Evolutionary conservation across 2,329 filamentous ascomycete species (phyloP).

Genomic region (Aspergillus sp.): DNA sequence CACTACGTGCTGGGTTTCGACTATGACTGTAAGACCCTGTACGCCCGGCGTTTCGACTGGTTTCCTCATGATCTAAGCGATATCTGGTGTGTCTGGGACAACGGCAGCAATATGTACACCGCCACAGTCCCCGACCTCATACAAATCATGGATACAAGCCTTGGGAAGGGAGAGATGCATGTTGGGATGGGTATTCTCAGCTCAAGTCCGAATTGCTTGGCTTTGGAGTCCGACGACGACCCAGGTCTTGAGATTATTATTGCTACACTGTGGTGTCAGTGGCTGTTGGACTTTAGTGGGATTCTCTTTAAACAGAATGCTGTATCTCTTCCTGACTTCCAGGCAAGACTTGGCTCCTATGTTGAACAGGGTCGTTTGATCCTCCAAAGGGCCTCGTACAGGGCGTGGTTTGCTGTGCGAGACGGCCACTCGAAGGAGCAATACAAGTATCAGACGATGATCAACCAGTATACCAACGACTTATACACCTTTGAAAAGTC

Average conservation of each 20-base stretch:
- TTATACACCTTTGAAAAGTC: constrained; percentile 24
- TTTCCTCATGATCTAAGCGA: constrained; percentile 24
- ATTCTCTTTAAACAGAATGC: constrained; percentile 17
- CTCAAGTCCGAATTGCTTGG: constrained; percentile 20
- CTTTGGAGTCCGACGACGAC: constrained; percentile 19
- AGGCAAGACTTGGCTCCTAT: constrained; percentile 11
- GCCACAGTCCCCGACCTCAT: constrained; percentile 22
- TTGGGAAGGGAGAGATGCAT: constrained; percentile 16
- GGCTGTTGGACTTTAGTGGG: constrained; percentile 29
- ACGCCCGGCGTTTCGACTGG: constrained; percentile 27
- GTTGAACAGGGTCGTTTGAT: constrained; percentile 27
- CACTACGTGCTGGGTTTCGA: constrained; percentile 33
- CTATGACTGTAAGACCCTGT: constrained; percentile 18
- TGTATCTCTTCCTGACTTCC: constrained; percentile 8
- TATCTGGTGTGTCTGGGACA: constrained; percentile 27
- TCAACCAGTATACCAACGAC: constrained; percentile 22
- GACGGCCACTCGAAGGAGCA: constrained; percentile 17
- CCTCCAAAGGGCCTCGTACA: constrained; percentile 26
- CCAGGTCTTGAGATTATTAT: constrained; percentile 35
- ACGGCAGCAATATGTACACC: constrained; percentile 24
- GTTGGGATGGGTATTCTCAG: constrained; percentile 26
- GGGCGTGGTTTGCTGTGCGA: constrained; percentile 29
- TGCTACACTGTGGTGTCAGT: constrained; percentile 30
- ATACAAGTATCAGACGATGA: constrained; percentile 11
- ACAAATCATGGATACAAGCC: constrained; percentile 20